Conservation (phyloP, 345 rosid species). For the Conringia planisiliqua region DNA sequence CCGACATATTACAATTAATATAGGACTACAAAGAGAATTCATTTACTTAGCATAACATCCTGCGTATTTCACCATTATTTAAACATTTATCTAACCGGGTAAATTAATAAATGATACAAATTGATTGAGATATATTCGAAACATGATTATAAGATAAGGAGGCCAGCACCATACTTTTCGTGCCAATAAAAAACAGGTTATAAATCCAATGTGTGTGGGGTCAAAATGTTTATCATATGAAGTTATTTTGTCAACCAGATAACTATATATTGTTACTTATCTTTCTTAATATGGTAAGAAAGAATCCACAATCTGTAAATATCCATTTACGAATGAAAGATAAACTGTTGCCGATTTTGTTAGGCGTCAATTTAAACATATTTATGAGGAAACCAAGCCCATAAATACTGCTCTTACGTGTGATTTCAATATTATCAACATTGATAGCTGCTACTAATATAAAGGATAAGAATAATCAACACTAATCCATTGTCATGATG, state of each 20-base stretch:
- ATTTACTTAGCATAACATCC: not conserved
- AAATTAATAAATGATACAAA: not conserved
- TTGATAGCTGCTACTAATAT: not conserved
- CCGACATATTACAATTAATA: not conserved
- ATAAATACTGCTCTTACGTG: not conserved
- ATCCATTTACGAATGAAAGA: not conserved
- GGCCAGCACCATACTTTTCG: constrained; percentile 24
- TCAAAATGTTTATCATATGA: constrained; percentile 21
- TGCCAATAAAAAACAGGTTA: constrained; percentile 32
- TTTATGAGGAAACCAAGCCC: not conserved
- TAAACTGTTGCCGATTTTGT: not conserved
- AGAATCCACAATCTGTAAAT: not conserved
- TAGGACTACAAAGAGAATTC: not conserved
- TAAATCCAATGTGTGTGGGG: constrained; percentile 29
- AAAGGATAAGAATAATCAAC: not conserved
- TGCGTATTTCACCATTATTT: not conserved
- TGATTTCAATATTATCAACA: not conserved
- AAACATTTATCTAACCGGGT: not conserved
- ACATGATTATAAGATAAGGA: not conserved
- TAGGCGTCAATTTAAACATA: not conserved
- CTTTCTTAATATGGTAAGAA: not conserved
- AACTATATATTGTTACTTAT: not conserved
- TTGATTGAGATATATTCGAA: not conserved
- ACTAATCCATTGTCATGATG: not conserved
- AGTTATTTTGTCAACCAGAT: not conserved